Evolutionary conservation across 441 rosid species (phyloP), one percentile per base, ranked within the genome.

Genomic region (Hura crepitans): DNA sequence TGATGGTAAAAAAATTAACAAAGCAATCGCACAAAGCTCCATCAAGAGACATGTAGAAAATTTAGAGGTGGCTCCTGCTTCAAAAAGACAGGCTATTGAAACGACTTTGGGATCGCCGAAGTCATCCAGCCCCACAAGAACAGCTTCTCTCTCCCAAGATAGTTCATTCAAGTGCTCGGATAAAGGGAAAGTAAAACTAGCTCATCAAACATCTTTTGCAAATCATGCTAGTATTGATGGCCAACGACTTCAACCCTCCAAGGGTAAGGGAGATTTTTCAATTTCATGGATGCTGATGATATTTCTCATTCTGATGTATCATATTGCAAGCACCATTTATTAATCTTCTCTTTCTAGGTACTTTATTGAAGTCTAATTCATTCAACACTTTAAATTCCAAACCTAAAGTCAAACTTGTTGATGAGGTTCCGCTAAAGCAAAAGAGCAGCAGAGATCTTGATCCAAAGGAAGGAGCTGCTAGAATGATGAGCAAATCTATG

Each of bases 341-440:
- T 62, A 42, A 56, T 66, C 56, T 55, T 69, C 68, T 74, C 73
- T 73, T 45, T 80, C 37, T 81, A 96, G 99, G 89, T 77, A 61
- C 85, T 72, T 83, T 87, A 51, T 70, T 81, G 66, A 96, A 90
- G 83, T 90, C 98, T 70, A 89, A 81, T 71, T 96, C 97, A 25
- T 93, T 89, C 82, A 91, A 73, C 78, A 72, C 81, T 39, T 65
- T 79, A 22, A 82, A 75, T 80, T 80, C 81, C 64, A 89, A 85
- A 81, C 78, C 86, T 2, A 96, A 86, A 83, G 83, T 85, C 77
- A 87, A 85, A 82, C 85, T 76, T 74, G 82, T 80, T 28, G 92
- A 90, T 73, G 97, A 87, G 78, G 83, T 75, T 78, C 77, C 80
- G 76, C 89, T 75, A 70, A 86, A 85, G 81, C 87, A 73, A 72